Evolutionary conservation across 257 asterid genomes (phyloP), one percentile per base, ranked within the genome.

Genomic region (Galeopsis tetrahit): DNA sequence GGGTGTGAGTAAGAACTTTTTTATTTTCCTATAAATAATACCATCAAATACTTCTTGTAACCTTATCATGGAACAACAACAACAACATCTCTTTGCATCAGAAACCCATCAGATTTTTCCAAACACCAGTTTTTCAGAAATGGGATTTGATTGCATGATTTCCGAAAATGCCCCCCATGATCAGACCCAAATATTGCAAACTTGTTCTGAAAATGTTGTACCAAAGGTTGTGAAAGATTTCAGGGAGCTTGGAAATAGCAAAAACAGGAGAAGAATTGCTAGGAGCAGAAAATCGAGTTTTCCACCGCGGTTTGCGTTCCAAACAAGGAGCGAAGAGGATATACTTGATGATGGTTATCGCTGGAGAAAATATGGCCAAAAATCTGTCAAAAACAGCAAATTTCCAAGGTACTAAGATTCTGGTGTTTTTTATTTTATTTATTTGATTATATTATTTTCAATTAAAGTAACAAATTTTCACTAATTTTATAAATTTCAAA

Each of bases 321-420:
- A 79, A 56, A 84, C 89, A 3, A 82, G 83, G 78, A 84, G 89
- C 38, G 72, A 79, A 46, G 86, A 84, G 71, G 89, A 84, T 71
- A 66, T 84, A n/a, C 89, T 84, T 33, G 89, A 84, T 57, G 89
- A 84, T 73, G 88, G 88, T 1, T 84, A 66, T 65, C 84, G 84
- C 5, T 84, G 89, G 89, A 84, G 89, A 61, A 84, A 84, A 69
- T 84, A 84, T 43, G 89, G 89, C 9, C 89, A 84, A 58, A 81
- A 84, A 75, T 69, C 86, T 35, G 84, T 84, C 66, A 84, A 84
- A 70, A 77, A 84, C 59, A 81, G 78, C 81, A 84, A 39, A 7
- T 81, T 81, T n/a, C 86, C 89, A 8, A 81, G 88, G 88, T 83
- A 43, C 28, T 21, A 0, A 10, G 31, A 0, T 1, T 11, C 2